phyloP scores from a whole-genome alignment of 352 stramenopile genomes.

The Pythium apleroticum region DNA sequence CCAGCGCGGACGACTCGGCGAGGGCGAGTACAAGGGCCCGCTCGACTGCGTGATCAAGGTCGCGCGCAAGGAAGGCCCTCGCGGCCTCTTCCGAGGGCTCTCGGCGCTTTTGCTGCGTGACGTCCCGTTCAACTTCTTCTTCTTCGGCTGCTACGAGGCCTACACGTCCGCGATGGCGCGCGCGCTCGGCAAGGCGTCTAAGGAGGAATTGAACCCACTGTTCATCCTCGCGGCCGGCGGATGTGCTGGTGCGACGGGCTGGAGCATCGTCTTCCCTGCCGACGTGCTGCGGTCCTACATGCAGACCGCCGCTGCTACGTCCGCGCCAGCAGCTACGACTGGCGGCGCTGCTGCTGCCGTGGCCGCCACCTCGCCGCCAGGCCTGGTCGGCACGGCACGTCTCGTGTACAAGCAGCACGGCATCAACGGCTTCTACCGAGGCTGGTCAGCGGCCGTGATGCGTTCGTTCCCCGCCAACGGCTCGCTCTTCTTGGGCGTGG shows the following conservation, averaged over 20 bases:
- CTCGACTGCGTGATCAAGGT: slow-evolving; percentile 72
- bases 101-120: slow-evolving; percentile 81
- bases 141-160: slow-evolving; percentile 85
- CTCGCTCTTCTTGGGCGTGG: slow-evolving; percentile 87
- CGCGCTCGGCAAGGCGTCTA: slow-evolving; percentile 55
- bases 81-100: slow-evolving; percentile 79
- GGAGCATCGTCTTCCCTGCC: slow-evolving; percentile 84
- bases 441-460: slow-evolving; percentile 83
- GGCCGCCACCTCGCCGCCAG: slow-evolving; percentile 20
- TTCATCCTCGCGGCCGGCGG: slow-evolving; percentile 77
- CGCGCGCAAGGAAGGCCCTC: slow-evolving; percentile 53
- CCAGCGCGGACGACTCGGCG: slow-evolving; percentile 58
- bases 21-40: slow-evolving; percentile 68
- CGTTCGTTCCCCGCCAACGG: slow-evolving; percentile 88
- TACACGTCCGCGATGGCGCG: slow-evolving; percentile 56
- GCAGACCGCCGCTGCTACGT: slow-evolving; percentile 45
- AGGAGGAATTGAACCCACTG: slow-evolving; percentile 72
- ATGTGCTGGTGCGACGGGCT: slow-evolving; percentile 74
- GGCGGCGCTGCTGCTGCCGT: neutral
- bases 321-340: slow-evolving; percentile 14
- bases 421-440: slow-evolving; percentile 80
- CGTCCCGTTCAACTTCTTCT: slow-evolving; percentile 91
- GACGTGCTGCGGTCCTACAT: slow-evolving; percentile 87
- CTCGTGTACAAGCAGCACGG: slow-evolving; percentile 68
- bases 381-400: slow-evolving; percentile 47